Base-by-base conservation (phyloP, 2,329 filamentous ascomycete species). In the Aspergillus jensenii region DNA sequence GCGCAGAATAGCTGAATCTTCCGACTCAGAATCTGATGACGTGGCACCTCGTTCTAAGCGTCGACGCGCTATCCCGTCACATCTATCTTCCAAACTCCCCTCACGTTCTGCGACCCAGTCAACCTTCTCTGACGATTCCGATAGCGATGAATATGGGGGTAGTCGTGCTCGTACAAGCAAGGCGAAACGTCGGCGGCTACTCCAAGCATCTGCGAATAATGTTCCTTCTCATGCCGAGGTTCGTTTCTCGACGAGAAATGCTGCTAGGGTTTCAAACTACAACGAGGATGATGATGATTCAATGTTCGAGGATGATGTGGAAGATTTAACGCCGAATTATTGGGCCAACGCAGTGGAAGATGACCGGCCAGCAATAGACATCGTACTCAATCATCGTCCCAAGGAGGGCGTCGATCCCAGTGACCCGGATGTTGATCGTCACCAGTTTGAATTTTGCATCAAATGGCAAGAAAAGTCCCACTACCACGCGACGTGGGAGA, bases 391-490 rank as follows among this genome's bases (percentile, higher is more conserved):
- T 63, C 93, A 98, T 74, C 87, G 90, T 49, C 79, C 90, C 39
- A 90, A 87, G 72, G 88, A 91, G 35, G 90, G 83, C 15, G 76
- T 84, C 47, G 85, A 79, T 61, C 62, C 71, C 51, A 67, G 71
- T 46, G 65, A 66, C 21, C 57, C 56, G 21, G 62, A 71, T 19
- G 60, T 76, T 44, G 68, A 66, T 52, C 73, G 74, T 47, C 85
- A 92, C 53, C 90, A 97, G 70, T 97, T 95, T 67, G 91, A 98
- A 69, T 99, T 86, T 67, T 81, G 85, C 65, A 92, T 99, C 76
- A 99, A 99, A 79, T 99, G 96, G 95, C 91, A 97, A 75, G 91
- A 89, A 65, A 91, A 92, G 75, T 96, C 95, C 11, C 92, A 99
- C 72, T 88, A 96, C 66, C 95, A 99, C 78, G 90, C 96, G 56